Evolutionary conservation across 495 filamentous ascomycete genomes (phyloP), one percentile per base, ranked within the genome.

Genomic region (Xylaria acuta): DNA sequence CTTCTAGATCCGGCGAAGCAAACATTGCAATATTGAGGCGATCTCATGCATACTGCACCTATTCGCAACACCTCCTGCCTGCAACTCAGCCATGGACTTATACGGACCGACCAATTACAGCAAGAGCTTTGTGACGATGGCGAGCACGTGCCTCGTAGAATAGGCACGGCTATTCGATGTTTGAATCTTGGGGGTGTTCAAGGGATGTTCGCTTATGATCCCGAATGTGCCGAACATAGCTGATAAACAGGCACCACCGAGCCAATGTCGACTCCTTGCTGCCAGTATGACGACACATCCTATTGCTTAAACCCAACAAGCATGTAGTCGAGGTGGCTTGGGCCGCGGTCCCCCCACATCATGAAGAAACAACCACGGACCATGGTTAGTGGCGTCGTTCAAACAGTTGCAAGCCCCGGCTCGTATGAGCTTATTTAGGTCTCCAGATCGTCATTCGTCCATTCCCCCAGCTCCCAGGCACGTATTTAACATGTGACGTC

Each of bases 371-470:
- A 27, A 16, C 56, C 5, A 18, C 9, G 4, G 56, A 62, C 18
- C 22, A 32, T 62, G 14, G n/a, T 38, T 8, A 27, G 41, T 70
- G 43, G 41, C 41, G 40, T 49, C 56, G n/a, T 40, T 45, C 30
- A 27, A 18, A 18, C 12, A 34, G 27, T 49, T 38, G 25, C 27
- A 54, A 70, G 56, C 38, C 53, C 38, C 54, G 45, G 38, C 36
- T 41, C n/a, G 25, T 60, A 49, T 58, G 25, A 45, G 53, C 25
- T 64, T 71, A 56, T 63, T 49, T 18, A 34, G 22, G 66, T 38
- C 58, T 27, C 12, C 6, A 30, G 8, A 43, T 18, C n/a, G 45
- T 34, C 43, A 62, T 51, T 56, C 47, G 47, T 56, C 11, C 25
- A 22, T 43, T 43, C 22, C 1, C 41, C 27, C 36, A 41, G 49